phyloP scores from a whole-genome alignment of 805 yeast species.

The Teunomyces stri region DNA sequence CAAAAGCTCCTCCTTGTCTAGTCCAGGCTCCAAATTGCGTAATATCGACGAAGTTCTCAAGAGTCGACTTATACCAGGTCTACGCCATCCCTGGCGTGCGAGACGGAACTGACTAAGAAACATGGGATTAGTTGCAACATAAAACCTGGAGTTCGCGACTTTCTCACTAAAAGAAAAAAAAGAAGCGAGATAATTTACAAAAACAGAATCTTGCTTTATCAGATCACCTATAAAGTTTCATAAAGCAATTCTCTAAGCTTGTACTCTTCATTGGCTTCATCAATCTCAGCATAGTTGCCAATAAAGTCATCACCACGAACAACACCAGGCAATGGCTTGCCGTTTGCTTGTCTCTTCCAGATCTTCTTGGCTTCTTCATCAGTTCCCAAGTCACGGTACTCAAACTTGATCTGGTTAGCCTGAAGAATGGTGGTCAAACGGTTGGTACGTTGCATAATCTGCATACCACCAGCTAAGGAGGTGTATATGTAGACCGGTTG shows the following conservation, averaged over 20 bases:
- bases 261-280: constrained; percentile 82
- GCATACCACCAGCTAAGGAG: constrained; percentile 84
- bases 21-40: neutral
- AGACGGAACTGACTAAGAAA: neutral
- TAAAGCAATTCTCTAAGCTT: constrained; percentile 60
- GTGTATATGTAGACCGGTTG: constrained; percentile 75
- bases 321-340: constrained; percentile 78
- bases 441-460: constrained; percentile 74
- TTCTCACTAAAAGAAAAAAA: neutral
- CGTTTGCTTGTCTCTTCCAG: constrained; percentile 75
- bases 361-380: constrained; percentile 81
- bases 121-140: constrained; percentile 2
- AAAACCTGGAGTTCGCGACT: constrained; percentile 2
- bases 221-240: constrained; percentile 48
- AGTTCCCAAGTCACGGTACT: constrained; percentile 78
- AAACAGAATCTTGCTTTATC: constrained; percentile 3
- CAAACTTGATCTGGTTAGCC: constrained; percentile 68
- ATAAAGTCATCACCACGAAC: constrained; percentile 79
- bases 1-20: constrained; percentile 17
- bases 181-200: neutral
- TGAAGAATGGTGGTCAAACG: constrained; percentile 69
- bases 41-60: neutral
- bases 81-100: neutral
- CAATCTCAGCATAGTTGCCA: constrained; percentile 83
- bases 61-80: neutral